phyloP scores from a whole-genome alignment of 441 rosid species.

The Euphorbia schlechtendalii region DNA sequence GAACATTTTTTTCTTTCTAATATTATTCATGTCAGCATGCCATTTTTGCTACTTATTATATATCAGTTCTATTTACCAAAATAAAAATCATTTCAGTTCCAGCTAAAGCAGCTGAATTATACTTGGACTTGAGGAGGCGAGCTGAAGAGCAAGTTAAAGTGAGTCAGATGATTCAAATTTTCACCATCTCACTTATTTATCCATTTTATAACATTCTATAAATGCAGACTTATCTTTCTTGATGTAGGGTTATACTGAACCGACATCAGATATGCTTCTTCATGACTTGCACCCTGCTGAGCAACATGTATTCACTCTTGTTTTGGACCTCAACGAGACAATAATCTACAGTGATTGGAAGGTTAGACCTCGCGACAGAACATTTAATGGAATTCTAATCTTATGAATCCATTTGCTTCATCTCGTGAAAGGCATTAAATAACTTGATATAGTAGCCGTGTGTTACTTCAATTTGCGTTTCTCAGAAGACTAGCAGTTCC shows the following conservation, averaged over 20 bases:
- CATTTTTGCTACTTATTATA: constrained; percentile 13
- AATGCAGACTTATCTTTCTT: constrained; percentile 8
- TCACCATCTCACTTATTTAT: constrained; percentile 2
- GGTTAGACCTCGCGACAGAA: constrained; percentile 29
- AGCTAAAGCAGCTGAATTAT: constrained; percentile 65
- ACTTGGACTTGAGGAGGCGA: constrained; percentile 68
- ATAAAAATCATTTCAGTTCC: too few relatives aligned
- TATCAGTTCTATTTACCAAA: too few relatives aligned
- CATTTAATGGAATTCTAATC: constrained; percentile 1
- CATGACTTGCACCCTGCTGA: constrained; percentile 86
- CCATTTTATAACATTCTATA: neutral
- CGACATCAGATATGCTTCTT: constrained; percentile 90
- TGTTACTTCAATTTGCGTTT: too few relatives aligned
- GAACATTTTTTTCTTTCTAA: neutral
- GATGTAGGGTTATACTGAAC: constrained; percentile 75
- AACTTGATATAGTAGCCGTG: too few relatives aligned
- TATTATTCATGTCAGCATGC: neutral
- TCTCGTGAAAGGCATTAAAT: too few relatives aligned
- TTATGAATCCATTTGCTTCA: too few relatives aligned
- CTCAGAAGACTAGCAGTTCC: too few relatives aligned
- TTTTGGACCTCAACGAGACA: constrained; percentile 94
- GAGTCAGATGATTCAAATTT: constrained; percentile 19
- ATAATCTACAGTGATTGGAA: constrained; percentile 89
- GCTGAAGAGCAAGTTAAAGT: constrained; percentile 80
- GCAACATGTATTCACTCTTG: constrained; percentile 83